Evolutionary conservation across 2,329 filamentous ascomycete species (phyloP).

Genomic region (Epichloe uncinata): DNA sequence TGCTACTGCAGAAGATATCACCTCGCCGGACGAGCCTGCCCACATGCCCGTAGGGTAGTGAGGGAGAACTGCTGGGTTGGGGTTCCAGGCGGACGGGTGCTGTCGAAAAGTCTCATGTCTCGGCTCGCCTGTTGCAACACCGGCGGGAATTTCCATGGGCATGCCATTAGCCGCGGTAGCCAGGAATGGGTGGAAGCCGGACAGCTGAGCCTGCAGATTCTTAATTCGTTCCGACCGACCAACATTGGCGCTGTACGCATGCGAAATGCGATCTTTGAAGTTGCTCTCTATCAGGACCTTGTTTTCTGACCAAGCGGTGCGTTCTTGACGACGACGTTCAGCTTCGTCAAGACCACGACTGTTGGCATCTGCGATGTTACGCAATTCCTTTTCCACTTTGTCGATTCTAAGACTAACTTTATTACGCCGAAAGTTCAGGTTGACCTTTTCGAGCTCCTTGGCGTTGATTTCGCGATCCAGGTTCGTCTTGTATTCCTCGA

Average conservation of each 20-base stretch:
- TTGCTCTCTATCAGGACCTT: constrained; percentile 31
- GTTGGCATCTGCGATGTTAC: constrained; percentile 57
- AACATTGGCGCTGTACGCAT: constrained; percentile 22
- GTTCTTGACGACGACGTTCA: constrained; percentile 42
- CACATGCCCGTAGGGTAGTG: constrained; percentile 25
- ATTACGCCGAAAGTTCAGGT: constrained; percentile 54
- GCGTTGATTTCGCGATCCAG: constrained; percentile 50
- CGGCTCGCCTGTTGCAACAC: constrained; percentile 8
- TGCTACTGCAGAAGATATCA: constrained; percentile 18
- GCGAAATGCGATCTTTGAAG: constrained; percentile 29
- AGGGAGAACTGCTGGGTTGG: constrained; percentile 20
- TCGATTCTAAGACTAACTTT: constrained; percentile 57
- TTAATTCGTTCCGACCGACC: constrained; percentile 18
- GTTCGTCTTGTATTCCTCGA: constrained; percentile 45
- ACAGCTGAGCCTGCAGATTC: constrained; percentile 19
- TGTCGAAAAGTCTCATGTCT: constrained; percentile 9
- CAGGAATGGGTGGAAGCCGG: constrained; percentile 20
- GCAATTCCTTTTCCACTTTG: constrained; percentile 61
- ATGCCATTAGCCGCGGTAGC: constrained; percentile 18
- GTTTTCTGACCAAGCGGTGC: constrained; percentile 32
- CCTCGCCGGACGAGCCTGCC: constrained; percentile 21
- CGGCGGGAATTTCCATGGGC: constrained; percentile 16
- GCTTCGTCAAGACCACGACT: constrained; percentile 50
- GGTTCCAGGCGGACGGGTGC: constrained; percentile 20
- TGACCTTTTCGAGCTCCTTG: constrained; percentile 50